Percentiles rank a stretch among this genome's conserved stretches.
Evolutionary conservation across 768 basidiomycete species (phyloP).

Genomic region (Tricholoma terreum): DNA sequence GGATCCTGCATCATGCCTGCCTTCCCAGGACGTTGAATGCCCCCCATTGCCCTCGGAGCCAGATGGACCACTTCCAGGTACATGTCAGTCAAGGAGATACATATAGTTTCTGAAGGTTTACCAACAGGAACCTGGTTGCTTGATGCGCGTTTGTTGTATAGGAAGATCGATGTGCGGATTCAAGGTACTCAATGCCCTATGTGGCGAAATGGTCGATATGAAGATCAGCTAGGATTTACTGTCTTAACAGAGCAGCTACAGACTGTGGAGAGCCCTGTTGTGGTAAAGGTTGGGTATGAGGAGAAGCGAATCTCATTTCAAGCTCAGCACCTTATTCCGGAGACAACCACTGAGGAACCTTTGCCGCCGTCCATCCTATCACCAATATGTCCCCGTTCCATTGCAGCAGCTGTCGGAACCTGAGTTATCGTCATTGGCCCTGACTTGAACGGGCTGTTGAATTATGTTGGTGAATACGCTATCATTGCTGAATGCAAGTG

Average conservation of each 20-base stretch:
- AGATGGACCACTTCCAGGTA: not conserved
- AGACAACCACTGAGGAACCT: not conserved
- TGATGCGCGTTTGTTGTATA: not conserved
- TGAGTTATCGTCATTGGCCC: not conserved
- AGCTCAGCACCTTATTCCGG: not conserved
- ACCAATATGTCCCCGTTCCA: not conserved
- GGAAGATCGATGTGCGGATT: not conserved
- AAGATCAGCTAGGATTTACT: not conserved
- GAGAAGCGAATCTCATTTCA: not conserved
- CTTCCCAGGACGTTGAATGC: not conserved
- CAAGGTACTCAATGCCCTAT: not conserved
- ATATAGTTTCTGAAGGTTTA: too few relatives aligned
- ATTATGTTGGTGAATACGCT: not conserved
- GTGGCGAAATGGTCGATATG: not conserved
- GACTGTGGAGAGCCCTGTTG: not conserved
- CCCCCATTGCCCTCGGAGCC: not conserved
- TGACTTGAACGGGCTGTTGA: not conserved
- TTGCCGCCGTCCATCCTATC: not conserved
- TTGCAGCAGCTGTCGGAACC: not conserved
- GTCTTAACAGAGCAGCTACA: not conserved
- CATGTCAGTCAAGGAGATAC: not conserved
- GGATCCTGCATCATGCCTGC: not conserved
- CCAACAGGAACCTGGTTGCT: not conserved
- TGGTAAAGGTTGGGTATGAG: not conserved
- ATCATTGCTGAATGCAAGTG: not conserved